Conservation (phyloP, 306 rosid genomes). For the Neltuma alba region DNA sequence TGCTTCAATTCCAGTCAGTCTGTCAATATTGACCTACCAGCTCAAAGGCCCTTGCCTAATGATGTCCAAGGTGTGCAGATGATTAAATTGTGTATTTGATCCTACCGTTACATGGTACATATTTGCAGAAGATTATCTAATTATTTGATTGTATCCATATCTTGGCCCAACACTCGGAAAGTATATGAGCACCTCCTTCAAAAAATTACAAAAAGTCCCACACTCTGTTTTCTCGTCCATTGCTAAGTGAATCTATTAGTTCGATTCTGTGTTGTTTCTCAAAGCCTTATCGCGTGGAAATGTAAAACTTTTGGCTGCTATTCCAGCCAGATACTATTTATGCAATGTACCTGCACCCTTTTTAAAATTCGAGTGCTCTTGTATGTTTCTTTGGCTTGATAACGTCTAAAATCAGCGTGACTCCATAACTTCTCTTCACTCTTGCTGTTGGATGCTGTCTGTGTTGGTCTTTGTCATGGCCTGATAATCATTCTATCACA, state of each 20-base stretch:
- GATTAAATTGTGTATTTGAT: conserved; percentile 12
- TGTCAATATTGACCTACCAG: conserved; percentile 44
- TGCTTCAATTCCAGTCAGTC: conserved; percentile 44
- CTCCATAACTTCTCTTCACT: conserved; percentile 2
- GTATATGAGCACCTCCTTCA: background rate
- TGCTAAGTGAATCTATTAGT: background rate
- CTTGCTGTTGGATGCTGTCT: background rate
- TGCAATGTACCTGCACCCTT: background rate
- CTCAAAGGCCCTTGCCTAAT: conserved; percentile 46
- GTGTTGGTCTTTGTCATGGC: background rate
- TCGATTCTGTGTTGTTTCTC: background rate
- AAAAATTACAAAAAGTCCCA: no score
- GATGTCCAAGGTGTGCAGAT: conserved; percentile 62
- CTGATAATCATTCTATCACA: background rate
- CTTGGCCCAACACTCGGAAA: background rate
- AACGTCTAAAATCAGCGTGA: background rate
- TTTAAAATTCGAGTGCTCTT: background rate
- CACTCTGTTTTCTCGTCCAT: no score
- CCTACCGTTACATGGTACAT: conserved; percentile 22
- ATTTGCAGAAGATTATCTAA: background rate
- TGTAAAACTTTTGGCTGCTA: background rate
- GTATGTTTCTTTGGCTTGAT: conserved; percentile 2
- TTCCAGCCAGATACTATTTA: background rate
- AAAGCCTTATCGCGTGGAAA: background rate
- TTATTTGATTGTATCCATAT: background rate